phyloP scores from a whole-genome alignment of 371 early-diverging fungal species.

The Saksenaea vasiformis region DNA sequence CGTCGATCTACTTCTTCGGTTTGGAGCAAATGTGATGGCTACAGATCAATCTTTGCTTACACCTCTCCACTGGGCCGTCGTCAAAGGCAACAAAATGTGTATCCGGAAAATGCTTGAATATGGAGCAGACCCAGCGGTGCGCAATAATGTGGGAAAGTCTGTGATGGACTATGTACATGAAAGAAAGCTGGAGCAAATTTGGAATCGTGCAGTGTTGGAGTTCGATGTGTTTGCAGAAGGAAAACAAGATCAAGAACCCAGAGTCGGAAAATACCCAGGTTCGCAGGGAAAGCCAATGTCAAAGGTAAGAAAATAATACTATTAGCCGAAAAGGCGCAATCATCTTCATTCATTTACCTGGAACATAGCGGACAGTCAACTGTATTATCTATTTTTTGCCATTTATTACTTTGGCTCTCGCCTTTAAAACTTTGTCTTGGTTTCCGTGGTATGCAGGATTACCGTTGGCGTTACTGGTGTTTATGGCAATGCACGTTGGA shows the following conservation, averaged over 20 bases:
- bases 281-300: slow-evolving; percentile 34
- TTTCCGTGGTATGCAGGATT: slow-evolving; percentile 82
- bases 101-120: slow-evolving; percentile 54
- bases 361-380: slow-evolving; percentile 56
- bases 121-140: slow-evolving; percentile 52
- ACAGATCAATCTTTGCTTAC: slow-evolving; percentile 77
- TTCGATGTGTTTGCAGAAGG: slow-evolving; percentile 48
- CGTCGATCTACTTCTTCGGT: slow-evolving; percentile 67
- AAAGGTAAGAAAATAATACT: slow-evolving; percentile 28
- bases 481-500: slow-evolving; percentile 61
- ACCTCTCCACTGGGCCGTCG: slow-evolving; percentile 82
- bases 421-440: slow-evolving; percentile 55
- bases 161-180: slow-evolving; percentile 55
- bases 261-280: slow-evolving; percentile 37
- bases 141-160: slow-evolving; percentile 44
- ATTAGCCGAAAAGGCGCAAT: slow-evolving; percentile 3
- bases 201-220: slow-evolving; percentile 51
- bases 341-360: not conserved
- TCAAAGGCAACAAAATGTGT: slow-evolving; percentile 44
- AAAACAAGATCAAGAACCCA: slow-evolving; percentile 24
- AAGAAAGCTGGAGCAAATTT: slow-evolving; percentile 36
- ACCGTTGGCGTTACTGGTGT: slow-evolving; percentile 57
- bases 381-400: slow-evolving; percentile 74
- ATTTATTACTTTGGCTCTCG: slow-evolving; percentile 62
- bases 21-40: slow-evolving; percentile 69